These are phyloP conservation scores for Fusarium humuli DNA, from an alignment of 2,329 filamentous ascomycete genomes.

Conservation along the genomic window DNA sequence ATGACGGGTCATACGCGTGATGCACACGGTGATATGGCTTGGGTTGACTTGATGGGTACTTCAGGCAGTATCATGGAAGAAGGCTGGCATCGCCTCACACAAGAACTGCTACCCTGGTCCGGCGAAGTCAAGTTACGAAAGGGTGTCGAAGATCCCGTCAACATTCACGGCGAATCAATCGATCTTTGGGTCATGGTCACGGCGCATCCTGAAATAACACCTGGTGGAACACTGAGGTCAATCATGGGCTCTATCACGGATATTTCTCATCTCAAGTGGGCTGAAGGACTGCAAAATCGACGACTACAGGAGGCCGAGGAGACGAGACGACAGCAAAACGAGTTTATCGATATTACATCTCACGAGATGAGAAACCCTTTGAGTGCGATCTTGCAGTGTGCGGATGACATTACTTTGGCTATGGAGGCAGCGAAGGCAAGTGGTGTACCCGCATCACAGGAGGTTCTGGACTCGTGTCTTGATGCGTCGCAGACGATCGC, in stretches of 20 bases:
- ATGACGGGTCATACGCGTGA: slow-evolving; percentile 58
- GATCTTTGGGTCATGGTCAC: slow-evolving; percentile 59
- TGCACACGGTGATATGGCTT: slow-evolving; percentile 54
- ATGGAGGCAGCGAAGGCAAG: slow-evolving; percentile 39
- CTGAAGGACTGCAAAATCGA: slow-evolving; percentile 53
- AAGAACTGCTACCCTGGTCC: slow-evolving; percentile 52
- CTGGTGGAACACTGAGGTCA: slow-evolving; percentile 51
- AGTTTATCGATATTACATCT: slow-evolving; percentile 78
- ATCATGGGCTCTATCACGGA: slow-evolving; percentile 58
- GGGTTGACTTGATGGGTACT: slow-evolving; percentile 55
- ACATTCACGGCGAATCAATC: slow-evolving; percentile 50
- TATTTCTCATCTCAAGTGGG: slow-evolving; percentile 59
- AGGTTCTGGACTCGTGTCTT: slow-evolving; percentile 68
- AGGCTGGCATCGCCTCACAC: slow-evolving; percentile 54
- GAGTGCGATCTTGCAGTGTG: slow-evolving; percentile 77
- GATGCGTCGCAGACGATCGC: slow-evolving; percentile 81
- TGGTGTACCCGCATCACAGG: slow-evolving; percentile 6
- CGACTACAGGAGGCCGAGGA: slow-evolving; percentile 54
- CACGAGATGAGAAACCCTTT: slow-evolving; percentile 79
- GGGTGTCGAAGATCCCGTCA: slow-evolving; percentile 2
- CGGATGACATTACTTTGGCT: slow-evolving; percentile 71
- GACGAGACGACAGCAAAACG: slow-evolving; percentile 63
- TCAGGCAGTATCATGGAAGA: slow-evolving; percentile 49
- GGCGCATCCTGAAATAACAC: slow-evolving; percentile 50
- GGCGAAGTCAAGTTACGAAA: slow-evolving; percentile 58